A percentile compares a stretch with the other conserved stretches of the same genome.
Conservation (phyloP, 306 rosid genomes). For the Comarum palustre region DNA sequence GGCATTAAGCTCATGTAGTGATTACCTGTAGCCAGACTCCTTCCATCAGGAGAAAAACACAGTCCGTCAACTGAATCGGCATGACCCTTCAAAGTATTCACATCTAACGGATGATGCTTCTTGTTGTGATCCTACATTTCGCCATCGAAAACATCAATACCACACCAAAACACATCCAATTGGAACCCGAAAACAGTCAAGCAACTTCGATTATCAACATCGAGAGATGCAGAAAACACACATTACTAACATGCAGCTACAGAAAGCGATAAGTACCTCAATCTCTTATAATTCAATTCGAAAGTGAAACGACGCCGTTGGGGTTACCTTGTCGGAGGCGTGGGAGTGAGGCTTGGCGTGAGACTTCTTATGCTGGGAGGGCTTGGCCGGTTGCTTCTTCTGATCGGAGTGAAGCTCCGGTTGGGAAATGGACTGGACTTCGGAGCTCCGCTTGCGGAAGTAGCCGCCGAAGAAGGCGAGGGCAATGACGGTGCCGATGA, state of each 20-base stretch:
- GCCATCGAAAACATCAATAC: conserved; percentile 17
- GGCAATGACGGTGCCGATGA: conserved; percentile 69
- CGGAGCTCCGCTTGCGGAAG: conserved; percentile 66
- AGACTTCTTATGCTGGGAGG: conserved; percentile 55
- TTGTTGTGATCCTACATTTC: conserved; percentile 74
- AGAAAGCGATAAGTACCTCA: neutral
- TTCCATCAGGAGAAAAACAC: conserved; percentile 75
- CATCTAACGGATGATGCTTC: conserved; percentile 91
- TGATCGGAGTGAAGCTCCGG: conserved; percentile 52
- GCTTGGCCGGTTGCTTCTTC: conserved; percentile 42
- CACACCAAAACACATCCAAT: conserved; percentile 1
- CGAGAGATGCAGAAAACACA: neutral
- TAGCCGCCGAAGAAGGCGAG: conserved; percentile 58
- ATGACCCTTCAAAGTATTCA: conserved; percentile 96
- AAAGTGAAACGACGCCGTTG: neutral
- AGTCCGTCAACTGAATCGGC: conserved; percentile 81
- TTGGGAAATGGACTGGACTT: conserved; percentile 62
- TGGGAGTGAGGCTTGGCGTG: conserved; percentile 58
- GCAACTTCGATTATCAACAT: neutral
- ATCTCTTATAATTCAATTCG: neutral
- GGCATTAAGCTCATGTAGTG: neutral
- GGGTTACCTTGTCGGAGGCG: conserved; percentile 67
- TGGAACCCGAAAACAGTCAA: neutral
- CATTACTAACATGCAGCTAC: conserved; percentile 10
- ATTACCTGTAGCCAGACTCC: conserved; percentile 76